Percentiles rank a stretch among this genome's conserved stretches.
These are phyloP conservation scores for Olyra latifolia DNA, from an alignment of 176 grass and related monocot species.

Conservation along the genomic window DNA sequence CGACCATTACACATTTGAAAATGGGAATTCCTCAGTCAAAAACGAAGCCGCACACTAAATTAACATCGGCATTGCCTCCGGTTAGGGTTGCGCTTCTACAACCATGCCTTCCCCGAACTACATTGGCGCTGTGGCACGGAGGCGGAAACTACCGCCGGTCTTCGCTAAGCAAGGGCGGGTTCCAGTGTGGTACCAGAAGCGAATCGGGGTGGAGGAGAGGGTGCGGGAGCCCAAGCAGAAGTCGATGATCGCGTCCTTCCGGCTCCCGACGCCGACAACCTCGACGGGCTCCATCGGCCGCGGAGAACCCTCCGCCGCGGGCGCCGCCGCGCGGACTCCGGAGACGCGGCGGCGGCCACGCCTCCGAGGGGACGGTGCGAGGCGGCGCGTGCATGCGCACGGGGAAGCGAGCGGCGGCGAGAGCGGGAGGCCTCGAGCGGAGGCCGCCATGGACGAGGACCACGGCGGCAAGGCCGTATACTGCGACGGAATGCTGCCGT, in stretches of 20 bases:
- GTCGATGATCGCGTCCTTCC: conserved; percentile 86
- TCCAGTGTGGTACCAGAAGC: conserved; percentile 65
- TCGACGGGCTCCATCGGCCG: conserved; percentile 58
- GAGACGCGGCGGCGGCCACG: not conserved
- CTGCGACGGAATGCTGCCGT: not conserved
- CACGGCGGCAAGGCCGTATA: not conserved
- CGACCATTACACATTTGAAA: not conserved
- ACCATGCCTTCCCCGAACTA: not conserved
- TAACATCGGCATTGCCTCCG: not conserved
- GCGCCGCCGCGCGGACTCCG: conserved; percentile 15
- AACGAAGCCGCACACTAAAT: not conserved
- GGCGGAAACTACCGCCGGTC: not conserved
- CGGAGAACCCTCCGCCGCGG: not conserved
- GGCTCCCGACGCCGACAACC: conserved; percentile 83
- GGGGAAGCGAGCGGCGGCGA: conserved; percentile 31
- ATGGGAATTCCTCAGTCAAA: not conserved
- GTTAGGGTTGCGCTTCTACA: not conserved
- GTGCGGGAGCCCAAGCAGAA: conserved; percentile 76
- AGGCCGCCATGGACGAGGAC: conserved; percentile 38
- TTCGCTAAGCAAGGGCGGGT: conserved; percentile 7
- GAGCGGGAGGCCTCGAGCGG: conserved; percentile 27
- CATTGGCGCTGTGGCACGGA: conserved; percentile 7
- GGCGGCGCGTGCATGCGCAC: not conserved
- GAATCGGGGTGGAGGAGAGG: conserved; percentile 61
- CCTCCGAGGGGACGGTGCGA: conserved; percentile 23